A percentile compares a stretch with the other conserved stretches of the same genome.
phyloP scores from a whole-genome alignment of 495 filamentous ascomycete genomes.

The Trichoderma virens region DNA sequence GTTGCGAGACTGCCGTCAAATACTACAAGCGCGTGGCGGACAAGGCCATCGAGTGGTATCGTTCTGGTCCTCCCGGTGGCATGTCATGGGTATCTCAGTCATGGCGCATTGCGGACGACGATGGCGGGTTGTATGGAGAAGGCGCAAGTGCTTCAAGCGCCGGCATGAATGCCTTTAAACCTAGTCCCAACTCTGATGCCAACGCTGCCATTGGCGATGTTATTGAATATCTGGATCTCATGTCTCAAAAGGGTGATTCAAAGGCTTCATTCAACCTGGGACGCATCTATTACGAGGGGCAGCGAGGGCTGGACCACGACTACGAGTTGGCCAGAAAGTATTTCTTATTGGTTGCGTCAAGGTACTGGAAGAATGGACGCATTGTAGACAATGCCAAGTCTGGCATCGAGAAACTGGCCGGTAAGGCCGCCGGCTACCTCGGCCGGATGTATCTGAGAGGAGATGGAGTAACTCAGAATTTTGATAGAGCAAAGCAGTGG shows the following conservation, averaged over 20 bases:
- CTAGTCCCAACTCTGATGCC: slow-evolving; percentile 59
- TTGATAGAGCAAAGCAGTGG: slow-evolving; percentile 69
- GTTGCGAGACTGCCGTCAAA: slow-evolving; percentile 74
- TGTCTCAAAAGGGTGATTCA: slow-evolving; percentile 88
- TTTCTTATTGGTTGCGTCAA: slow-evolving; percentile 71
- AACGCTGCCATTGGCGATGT: slow-evolving; percentile 87
- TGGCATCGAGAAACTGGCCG: slow-evolving; percentile 70
- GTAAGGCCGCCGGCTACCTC: slow-evolving; percentile 84
- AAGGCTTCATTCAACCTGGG: slow-evolving; percentile 87
- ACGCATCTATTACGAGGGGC: slow-evolving; percentile 84
- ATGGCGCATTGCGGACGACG: slow-evolving; percentile 78
- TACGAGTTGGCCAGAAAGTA: slow-evolving; percentile 68
- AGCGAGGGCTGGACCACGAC: slow-evolving; percentile 64
- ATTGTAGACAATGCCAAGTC: slow-evolving; percentile 37
- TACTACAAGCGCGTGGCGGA: slow-evolving; percentile 93
- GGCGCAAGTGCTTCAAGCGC: slow-evolving; percentile 88
- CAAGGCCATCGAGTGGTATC: slow-evolving; percentile 78
- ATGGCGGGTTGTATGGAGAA: slow-evolving; percentile 89
- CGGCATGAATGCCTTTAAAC: slow-evolving; percentile 72
- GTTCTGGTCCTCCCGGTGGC: slow-evolving; percentile 87
- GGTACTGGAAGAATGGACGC: slow-evolving; percentile 72
- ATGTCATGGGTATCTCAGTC: slow-evolving; percentile 64
- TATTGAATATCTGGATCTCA: slow-evolving; percentile 86
- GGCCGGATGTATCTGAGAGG: slow-evolving; percentile 90
- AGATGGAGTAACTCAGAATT: slow-evolving; percentile 79